A percentile compares a stretch with the other conserved stretches of the same genome.
These are phyloP conservation scores for Ceratobasidium theobromae DNA, from an alignment of 1,284 basidiomycete species.

Conservation along the genomic window DNA sequence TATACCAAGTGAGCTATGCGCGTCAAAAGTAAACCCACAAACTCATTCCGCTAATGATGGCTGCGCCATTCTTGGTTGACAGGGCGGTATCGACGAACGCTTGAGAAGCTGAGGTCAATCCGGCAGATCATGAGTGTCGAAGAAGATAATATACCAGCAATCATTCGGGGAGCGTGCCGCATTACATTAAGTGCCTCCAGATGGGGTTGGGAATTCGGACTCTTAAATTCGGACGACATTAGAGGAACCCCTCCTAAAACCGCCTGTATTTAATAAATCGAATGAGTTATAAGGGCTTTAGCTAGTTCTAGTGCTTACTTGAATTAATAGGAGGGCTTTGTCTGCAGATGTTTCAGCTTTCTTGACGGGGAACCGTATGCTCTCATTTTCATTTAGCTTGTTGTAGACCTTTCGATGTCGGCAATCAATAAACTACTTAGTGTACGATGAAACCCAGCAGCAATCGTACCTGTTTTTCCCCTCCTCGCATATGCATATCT, in stretches of 20 bases:
- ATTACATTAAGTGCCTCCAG: slow-evolving; percentile 67
- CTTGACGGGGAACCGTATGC: slow-evolving; percentile 70
- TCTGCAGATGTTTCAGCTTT: slow-evolving; percentile 67
- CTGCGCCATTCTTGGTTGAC: slow-evolving; percentile 58
- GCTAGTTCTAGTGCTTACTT: slow-evolving; percentile 48
- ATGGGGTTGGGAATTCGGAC: slow-evolving; percentile 65
- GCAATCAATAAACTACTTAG: background rate
- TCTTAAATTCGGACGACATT: slow-evolving; percentile 64
- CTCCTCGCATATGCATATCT: slow-evolving; percentile 63
- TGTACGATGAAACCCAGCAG: background rate
- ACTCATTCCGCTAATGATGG: slow-evolving; percentile 69
- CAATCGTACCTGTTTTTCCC: slow-evolving; percentile 62
- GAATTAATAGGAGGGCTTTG: slow-evolving; percentile 71
- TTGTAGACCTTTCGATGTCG: slow-evolving; percentile 54
- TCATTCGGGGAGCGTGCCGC: slow-evolving; percentile 66
- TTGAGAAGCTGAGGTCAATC: slow-evolving; percentile 40
- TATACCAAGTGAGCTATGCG: background rate
- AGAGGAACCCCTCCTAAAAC: slow-evolving; percentile 70
- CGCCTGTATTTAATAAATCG: slow-evolving; percentile 50
- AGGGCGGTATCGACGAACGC: slow-evolving; percentile 72
- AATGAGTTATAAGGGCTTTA: slow-evolving; percentile 3
- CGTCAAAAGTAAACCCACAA: slow-evolving; percentile 51
- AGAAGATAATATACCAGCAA: slow-evolving; percentile 52
- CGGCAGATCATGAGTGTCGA: slow-evolving; percentile 7
- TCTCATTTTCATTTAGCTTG: slow-evolving; percentile 62